phyloP scores from a whole-genome alignment of 1,284 basidiomycete species.

The Caloboletus firmus region DNA sequence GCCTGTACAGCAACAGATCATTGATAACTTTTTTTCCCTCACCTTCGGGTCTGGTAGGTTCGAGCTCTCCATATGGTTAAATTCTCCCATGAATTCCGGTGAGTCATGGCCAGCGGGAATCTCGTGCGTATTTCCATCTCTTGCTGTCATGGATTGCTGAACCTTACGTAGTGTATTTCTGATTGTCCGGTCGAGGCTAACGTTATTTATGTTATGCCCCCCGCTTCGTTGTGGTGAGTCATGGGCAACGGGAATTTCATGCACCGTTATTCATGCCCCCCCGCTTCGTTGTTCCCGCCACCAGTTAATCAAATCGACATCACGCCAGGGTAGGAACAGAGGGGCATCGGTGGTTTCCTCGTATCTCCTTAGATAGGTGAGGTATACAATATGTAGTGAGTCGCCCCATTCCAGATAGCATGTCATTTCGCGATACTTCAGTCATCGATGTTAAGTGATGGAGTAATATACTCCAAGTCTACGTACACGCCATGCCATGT shows the following conservation, averaged over 20 bases:
- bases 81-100: conserved; percentile 1
- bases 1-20: neutral
- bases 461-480: neutral
- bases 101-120: conserved; percentile 1
- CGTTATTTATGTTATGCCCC: neutral
- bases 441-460: neutral
- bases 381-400: conserved; percentile 13
- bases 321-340: conserved; percentile 6
- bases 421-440: conserved; percentile 1
- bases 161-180: no score
- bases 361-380: conserved; percentile 1
- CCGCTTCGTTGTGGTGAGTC: neutral
- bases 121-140: conserved; percentile 9
- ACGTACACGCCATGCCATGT: conserved; percentile 23
- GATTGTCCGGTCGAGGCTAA: neutral
- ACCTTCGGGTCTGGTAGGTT: neutral
- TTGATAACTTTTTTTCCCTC: neutral
- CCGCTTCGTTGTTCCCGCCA: neutral
- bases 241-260: no score
- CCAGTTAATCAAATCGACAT: conserved; percentile 5
- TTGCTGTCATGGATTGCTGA: conserved; percentile 6
- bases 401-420: neutral
- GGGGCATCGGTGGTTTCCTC: conserved; percentile 17
- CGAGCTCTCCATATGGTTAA: neutral
- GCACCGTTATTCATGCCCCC: neutral